Percentiles rank a stretch among this genome's conserved stretches.
Evolutionary conservation across 2,329 filamentous ascomycete genomes (phyloP).

Genomic region (Cryphonectria radicalis): DNA sequence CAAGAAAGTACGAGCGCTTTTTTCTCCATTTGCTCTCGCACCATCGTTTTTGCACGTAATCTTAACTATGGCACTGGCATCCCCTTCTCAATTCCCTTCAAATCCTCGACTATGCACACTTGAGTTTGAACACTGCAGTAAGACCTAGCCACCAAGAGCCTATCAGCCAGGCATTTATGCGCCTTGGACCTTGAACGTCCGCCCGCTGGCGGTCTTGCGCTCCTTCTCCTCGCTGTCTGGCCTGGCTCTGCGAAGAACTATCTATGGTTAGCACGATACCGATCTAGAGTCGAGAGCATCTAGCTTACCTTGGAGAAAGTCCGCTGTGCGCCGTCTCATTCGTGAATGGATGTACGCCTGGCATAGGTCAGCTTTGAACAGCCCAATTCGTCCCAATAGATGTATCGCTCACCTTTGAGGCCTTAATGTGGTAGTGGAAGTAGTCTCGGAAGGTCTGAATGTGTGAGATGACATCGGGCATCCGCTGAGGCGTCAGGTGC

Average conservation of each 20-base stretch:
- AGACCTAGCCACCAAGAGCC: not conserved
- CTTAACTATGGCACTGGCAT: not conserved
- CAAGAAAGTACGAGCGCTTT: not conserved
- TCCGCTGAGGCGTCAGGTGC: slow-evolving; percentile 86
- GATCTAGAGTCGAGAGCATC: not conserved
- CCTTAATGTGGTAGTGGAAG: slow-evolving; percentile 99
- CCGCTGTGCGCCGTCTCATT: slow-evolving; percentile 96
- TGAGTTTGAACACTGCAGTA: not conserved
- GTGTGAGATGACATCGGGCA: slow-evolving; percentile 95
- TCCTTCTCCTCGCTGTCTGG: slow-evolving; percentile 97
- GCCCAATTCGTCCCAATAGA: slow-evolving; percentile 24
- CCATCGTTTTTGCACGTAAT: not conserved
- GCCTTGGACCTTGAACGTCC: slow-evolving; percentile 75
- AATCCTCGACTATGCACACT: not conserved
- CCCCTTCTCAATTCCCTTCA: not conserved
- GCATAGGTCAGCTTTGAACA: slow-evolving; percentile 9
- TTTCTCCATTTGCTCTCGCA: not conserved
- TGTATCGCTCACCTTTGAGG: slow-evolving; percentile 71
- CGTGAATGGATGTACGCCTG: slow-evolving; percentile 96
- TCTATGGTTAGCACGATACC: slow-evolving; percentile 34
- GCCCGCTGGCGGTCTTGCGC: slow-evolving; percentile 94
- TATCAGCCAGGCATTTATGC: slow-evolving; percentile 28
- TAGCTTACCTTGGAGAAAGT: slow-evolving; percentile 88
- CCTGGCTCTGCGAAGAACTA: slow-evolving; percentile 92
- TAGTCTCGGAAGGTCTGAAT: slow-evolving; percentile 99